These are phyloP conservation scores for Agrostemma githago DNA, from an alignment of 148 eudicot species.

Conservation along the genomic window DNA sequence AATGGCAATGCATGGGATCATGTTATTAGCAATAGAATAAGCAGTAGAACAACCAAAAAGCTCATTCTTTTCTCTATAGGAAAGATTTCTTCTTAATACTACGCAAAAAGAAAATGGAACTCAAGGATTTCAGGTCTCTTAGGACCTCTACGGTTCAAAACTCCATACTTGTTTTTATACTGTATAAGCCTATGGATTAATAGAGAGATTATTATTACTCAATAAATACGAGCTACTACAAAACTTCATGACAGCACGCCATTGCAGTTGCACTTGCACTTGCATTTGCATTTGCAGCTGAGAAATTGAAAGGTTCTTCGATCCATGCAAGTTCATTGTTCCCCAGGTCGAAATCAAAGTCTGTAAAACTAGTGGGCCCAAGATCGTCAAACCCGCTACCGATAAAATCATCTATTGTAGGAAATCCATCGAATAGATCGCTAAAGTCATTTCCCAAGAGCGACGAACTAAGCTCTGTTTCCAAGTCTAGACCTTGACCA, in stretches of 20 bases:
- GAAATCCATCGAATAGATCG: conserved; percentile 32
- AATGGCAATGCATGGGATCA: no score
- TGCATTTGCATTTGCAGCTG: background rate
- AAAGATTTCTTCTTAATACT: conserved; percentile 3
- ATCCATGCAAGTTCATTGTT: conserved; percentile 46
- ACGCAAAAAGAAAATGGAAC: conserved; percentile 22
- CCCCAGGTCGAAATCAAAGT: conserved; percentile 57
- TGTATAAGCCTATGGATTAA: conserved; percentile 2
- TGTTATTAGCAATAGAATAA: no score
- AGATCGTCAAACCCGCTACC: conserved; percentile 33
- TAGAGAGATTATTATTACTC: background rate
- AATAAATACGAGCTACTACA: conserved; percentile 56
- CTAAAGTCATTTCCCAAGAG: conserved; percentile 31
- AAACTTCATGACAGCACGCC: conserved; percentile 73
- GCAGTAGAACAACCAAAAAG: background rate
- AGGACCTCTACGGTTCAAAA: conserved; percentile 21
- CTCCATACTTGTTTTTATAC: conserved; percentile 17
- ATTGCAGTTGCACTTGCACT: no score
- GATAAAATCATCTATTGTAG: conserved; percentile 33
- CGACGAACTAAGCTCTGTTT: conserved; percentile 37
- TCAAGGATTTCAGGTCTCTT: conserved; percentile 16
- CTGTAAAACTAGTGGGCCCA: conserved; percentile 45
- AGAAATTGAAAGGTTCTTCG: conserved; percentile 51
- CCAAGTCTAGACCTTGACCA: conserved; percentile 46
- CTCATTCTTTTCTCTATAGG: background rate